phyloP scores from a whole-genome alignment of 148 eudicot species.

The Beta vulgaris region DNA sequence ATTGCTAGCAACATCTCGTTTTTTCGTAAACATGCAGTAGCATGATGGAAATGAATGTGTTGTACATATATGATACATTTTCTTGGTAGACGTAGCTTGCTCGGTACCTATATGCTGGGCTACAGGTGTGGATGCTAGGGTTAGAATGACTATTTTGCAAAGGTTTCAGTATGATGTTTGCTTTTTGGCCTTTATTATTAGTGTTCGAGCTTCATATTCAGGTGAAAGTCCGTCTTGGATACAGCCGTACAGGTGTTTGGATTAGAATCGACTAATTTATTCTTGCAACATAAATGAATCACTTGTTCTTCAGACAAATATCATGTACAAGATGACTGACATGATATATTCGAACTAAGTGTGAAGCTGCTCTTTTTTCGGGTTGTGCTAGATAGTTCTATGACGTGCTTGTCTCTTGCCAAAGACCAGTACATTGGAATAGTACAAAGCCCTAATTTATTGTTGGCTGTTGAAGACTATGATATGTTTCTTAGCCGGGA shows the following conservation, averaged over 20 bases:
- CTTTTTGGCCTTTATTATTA: not conserved
- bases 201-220: not conserved
- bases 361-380: not conserved
- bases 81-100: not conserved
- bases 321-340: not conserved
- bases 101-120: not conserved
- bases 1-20: not conserved
- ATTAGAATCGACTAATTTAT: not conserved
- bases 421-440: not conserved
- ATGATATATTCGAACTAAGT: not conserved
- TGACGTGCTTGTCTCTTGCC: conserved; percentile 5
- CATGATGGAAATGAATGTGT: not conserved
- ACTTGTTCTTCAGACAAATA: not conserved
- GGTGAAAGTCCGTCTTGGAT: not conserved
- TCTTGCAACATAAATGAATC: not conserved
- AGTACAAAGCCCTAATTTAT: not conserved
- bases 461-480: not conserved
- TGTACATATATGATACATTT: not conserved
- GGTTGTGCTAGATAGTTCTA: not conserved
- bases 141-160: not conserved
- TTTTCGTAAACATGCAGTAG: not conserved
- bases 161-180: not conserved
- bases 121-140: not conserved
- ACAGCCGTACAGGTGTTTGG: not conserved
- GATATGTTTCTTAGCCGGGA: not conserved